phyloP scores from a whole-genome alignment of 495 filamentous ascomycete genomes.

The Evernia prunastri region DNA sequence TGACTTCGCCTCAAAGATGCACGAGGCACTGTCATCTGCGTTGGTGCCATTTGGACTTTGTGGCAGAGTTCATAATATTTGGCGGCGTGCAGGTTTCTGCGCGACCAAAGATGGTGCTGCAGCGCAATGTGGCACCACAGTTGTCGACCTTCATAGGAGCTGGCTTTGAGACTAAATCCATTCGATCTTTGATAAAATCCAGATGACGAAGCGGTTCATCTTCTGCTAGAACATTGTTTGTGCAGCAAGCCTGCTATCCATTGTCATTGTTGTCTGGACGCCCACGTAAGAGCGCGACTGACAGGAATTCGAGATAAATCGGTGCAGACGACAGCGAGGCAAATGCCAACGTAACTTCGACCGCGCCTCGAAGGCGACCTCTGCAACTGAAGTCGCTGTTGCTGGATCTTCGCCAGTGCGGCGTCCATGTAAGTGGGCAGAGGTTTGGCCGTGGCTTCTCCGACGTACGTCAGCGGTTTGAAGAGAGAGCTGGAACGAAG shows the following conservation, averaged over 20 bases:
- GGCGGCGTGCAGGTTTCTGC: not conserved
- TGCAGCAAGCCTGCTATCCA: not conserved
- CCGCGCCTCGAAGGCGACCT: not conserved
- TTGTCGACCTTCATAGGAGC: not conserved
- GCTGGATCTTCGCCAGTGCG: not conserved
- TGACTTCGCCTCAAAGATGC: not conserved
- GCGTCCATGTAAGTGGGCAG: slow-evolving; percentile 7
- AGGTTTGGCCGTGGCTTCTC: slow-evolving; percentile 5
- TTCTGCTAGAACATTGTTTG: not conserved
- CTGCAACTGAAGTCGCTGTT: not conserved
- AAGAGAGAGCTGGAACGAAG: not conserved
- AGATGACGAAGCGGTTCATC: not conserved
- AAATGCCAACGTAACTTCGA: not conserved
- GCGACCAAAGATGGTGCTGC: not conserved
- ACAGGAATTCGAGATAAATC: not conserved
- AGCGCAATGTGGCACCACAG: not conserved
- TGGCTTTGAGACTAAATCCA: not conserved
- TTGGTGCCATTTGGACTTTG: not conserved
- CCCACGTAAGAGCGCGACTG: not conserved
- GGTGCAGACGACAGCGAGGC: not conserved
- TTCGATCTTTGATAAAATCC: not conserved
- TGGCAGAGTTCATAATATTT: not conserved
- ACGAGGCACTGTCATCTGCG: not conserved
- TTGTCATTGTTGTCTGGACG: not conserved
- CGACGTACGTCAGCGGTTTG: slow-evolving; percentile 4